Percentiles rank a stretch among this genome's conserved stretches.
Evolutionary conservation across 2,329 filamentous ascomycete species (phyloP).

Genomic region (Mycosphaerella sp.): DNA sequence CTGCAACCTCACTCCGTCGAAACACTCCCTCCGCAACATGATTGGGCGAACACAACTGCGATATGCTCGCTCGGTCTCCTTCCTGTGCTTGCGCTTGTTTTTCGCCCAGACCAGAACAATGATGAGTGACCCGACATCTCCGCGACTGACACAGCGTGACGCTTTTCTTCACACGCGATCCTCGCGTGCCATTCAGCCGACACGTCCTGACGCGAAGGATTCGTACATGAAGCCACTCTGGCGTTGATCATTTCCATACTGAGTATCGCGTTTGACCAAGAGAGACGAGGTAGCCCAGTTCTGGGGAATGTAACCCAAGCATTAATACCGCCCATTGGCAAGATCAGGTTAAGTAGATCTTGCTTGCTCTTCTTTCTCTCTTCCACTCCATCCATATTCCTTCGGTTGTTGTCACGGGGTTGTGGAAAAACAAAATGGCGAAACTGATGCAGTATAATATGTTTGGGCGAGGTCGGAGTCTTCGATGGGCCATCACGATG

Average conservation of each 20-base stretch:
- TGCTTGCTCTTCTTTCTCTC: not conserved
- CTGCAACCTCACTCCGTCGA: not conserved
- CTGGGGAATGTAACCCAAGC: not conserved
- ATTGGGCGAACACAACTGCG: not conserved
- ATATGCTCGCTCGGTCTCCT: not conserved
- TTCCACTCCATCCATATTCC: not conserved
- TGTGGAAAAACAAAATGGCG: not conserved
- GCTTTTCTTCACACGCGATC: not conserved
- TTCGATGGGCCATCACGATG: conserved; percentile 30
- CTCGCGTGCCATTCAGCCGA: conserved; percentile 13
- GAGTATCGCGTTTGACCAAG: not conserved
- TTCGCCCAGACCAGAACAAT: not conserved
- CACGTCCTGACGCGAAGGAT: not conserved
- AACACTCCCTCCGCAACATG: not conserved
- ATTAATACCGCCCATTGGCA: not conserved
- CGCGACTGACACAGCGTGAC: not conserved
- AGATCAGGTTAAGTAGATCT: conserved; percentile 3
- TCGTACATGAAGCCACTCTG: conserved; percentile 3
- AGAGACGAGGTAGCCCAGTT: not conserved
- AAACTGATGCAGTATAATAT: conserved; percentile 23
- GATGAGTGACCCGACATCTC: not conserved
- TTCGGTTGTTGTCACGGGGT: not conserved
- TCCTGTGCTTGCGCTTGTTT: not conserved
- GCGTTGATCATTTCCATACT: conserved; percentile 13
- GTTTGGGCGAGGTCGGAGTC: conserved; percentile 27